Conservation (phyloP, 257 asterid genomes). For the Solanum corneliomulleri region DNA sequence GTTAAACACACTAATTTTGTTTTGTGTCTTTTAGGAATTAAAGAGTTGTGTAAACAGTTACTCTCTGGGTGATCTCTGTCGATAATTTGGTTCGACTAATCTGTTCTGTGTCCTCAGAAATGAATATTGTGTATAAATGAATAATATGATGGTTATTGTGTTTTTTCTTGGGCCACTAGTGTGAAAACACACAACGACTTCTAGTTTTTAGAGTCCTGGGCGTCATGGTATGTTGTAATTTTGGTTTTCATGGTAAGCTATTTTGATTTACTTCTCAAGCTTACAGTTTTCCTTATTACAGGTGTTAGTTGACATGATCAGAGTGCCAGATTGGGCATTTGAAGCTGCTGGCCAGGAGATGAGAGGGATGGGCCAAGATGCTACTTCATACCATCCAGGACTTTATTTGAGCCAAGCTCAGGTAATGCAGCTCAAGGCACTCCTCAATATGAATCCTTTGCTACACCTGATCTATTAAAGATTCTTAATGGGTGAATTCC, state of each 20-base stretch:
- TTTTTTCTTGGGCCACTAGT: neutral
- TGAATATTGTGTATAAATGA: neutral
- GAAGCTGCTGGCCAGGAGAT: constrained; percentile 80
- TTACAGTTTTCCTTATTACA: constrained; percentile 10
- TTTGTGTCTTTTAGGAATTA: neutral
- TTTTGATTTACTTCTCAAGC: neutral
- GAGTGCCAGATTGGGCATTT: constrained; percentile 73
- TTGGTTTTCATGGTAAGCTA: neutral
- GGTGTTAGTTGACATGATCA: constrained; percentile 63
- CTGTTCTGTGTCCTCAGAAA: neutral
- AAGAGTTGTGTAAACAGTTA: neutral
- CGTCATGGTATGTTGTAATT: neutral
- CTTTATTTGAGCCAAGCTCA: constrained; percentile 65
- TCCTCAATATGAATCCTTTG: neutral
- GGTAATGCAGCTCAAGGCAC: constrained; percentile 17
- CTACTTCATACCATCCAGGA: constrained; percentile 60
- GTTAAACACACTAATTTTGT: neutral
- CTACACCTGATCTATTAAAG: neutral
- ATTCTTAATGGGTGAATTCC: neutral
- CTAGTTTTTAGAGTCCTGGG: neutral
- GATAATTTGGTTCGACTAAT: neutral
- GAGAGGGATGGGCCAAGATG: constrained; percentile 75
- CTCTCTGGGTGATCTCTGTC: neutral
- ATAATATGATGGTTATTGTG: neutral
- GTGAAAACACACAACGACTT: neutral